These are phyloP conservation scores for Udeniomyces megalosporus DNA, from an alignment of 768 basidiomycete genomes.

Conservation along the genomic window DNA sequence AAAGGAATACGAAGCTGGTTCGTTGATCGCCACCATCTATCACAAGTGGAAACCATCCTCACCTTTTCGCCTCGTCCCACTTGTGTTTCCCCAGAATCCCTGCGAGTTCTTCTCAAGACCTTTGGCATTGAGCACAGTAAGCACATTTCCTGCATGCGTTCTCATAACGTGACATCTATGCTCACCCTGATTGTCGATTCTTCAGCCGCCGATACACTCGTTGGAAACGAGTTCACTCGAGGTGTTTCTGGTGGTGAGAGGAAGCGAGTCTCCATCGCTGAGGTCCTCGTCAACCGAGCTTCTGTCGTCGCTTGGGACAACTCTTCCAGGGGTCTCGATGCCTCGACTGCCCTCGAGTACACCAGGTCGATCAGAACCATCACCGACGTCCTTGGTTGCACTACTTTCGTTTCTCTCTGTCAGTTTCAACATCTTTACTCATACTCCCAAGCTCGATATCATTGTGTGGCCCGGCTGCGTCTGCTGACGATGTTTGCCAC, in stretches of 20 bases:
- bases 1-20: slow-evolving; percentile 4
- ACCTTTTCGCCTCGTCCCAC: not conserved
- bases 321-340: slow-evolving; percentile 29
- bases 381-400: slow-evolving; percentile 33
- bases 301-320: slow-evolving; percentile 25
- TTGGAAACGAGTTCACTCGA: slow-evolving; percentile 59
- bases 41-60: too few species aligned
- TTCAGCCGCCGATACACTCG: slow-evolving; percentile 18
- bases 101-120: slow-evolving; percentile 9
- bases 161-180: too few species aligned
- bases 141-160: too few species aligned
- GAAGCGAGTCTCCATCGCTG: slow-evolving; percentile 18
- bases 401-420: slow-evolving; percentile 35
- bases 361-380: slow-evolving; percentile 33
- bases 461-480: not conserved
- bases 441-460: not conserved
- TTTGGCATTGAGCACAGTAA: slow-evolving; percentile 14
- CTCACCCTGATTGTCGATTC: too few species aligned
- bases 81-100: not conserved
- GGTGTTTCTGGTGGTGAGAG: slow-evolving; percentile 36
- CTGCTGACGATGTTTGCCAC: not conserved
- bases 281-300: slow-evolving; percentile 19
- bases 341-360: slow-evolving; percentile 36
- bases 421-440: not conserved
- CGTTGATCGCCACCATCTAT: too few species aligned